Percentiles rank a stretch among this genome's conserved stretches.
Evolutionary conservation across 2,329 filamentous ascomycete genomes (phyloP).

Genomic region (Nemania bipapillata): DNA sequence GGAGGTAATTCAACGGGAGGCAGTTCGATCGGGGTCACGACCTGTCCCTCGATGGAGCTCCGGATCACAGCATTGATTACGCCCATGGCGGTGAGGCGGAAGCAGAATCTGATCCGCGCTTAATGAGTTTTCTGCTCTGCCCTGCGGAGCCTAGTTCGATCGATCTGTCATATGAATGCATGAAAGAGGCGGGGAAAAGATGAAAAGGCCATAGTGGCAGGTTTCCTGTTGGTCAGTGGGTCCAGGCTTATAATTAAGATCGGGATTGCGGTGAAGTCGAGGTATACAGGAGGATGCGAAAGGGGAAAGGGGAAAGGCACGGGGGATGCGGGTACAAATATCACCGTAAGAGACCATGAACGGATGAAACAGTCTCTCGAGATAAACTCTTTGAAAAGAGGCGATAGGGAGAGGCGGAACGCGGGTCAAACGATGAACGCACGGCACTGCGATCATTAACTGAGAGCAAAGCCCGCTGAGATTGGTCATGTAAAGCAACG

Average conservation of each 20-base stretch:
- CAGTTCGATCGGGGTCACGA: conserved; percentile 20
- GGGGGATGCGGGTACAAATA: conserved; percentile 10
- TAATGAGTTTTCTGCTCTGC: neutral
- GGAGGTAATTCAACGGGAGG: neutral
- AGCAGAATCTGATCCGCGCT: neutral
- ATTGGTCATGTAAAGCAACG: neutral
- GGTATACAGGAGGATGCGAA: conserved; percentile 9
- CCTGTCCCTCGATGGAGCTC: conserved; percentile 8
- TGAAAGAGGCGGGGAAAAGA: conserved; percentile 1
- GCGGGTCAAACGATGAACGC: neutral
- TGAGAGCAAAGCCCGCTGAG: neutral
- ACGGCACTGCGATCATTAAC: neutral
- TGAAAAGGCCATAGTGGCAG: neutral
- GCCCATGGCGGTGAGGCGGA: conserved; percentile 13
- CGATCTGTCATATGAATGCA: neutral
- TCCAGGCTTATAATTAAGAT: conserved; percentile 29
- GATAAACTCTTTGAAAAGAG: conserved; percentile 6
- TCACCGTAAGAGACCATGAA: conserved; percentile 8
- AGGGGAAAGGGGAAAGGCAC: neutral
- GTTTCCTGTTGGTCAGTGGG: conserved; percentile 3
- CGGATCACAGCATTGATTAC: neutral
- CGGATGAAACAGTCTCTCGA: conserved; percentile 24
- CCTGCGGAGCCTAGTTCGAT: neutral
- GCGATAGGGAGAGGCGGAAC: neutral
- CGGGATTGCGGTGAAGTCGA: neutral